These are phyloP conservation scores for Xylaria sp. DNA, from an alignment of 2,329 filamentous ascomycete species.

Conservation along the genomic window DNA sequence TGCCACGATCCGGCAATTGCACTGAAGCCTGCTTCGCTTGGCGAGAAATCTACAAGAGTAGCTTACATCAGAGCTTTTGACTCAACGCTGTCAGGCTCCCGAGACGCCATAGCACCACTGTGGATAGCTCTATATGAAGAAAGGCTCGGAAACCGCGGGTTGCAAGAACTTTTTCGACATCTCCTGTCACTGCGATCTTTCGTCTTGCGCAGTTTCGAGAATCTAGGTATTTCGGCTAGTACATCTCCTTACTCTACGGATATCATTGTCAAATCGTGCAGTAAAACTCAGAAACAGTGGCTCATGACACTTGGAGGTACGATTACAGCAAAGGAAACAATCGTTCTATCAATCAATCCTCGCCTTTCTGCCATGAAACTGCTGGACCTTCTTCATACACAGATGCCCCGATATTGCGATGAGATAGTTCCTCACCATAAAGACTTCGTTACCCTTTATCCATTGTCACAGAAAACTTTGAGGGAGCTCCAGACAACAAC, in stretches of 20 bases:
- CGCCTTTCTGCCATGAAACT: background rate
- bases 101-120: conserved; percentile 28
- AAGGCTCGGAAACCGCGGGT: conserved; percentile 17
- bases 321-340: background rate
- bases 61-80: conserved; percentile 28
- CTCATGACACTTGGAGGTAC: conserved; percentile 12
- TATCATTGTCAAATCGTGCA: conserved; percentile 12
- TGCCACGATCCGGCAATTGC: conserved; percentile 25
- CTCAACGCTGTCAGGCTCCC: conserved; percentile 29
- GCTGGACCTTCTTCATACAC: background rate
- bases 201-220: background rate
- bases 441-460: conserved; percentile 15
- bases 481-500: conserved; percentile 9
- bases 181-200: conserved; percentile 8
- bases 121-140: conserved; percentile 28
- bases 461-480: conserved; percentile 7
- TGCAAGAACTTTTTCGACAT: conserved; percentile 14
- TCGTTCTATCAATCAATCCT: conserved; percentile 16
- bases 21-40: conserved; percentile 26
- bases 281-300: conserved; percentile 4
- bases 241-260: conserved; percentile 14
- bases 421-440: background rate
- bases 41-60: conserved; percentile 18
- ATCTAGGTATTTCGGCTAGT: background rate
- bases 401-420: background rate